Percentiles rank a stretch among this genome's conserved stretches.
Conservation (phyloP, 208 protist genomes). For the Leishmania major region DNA sequence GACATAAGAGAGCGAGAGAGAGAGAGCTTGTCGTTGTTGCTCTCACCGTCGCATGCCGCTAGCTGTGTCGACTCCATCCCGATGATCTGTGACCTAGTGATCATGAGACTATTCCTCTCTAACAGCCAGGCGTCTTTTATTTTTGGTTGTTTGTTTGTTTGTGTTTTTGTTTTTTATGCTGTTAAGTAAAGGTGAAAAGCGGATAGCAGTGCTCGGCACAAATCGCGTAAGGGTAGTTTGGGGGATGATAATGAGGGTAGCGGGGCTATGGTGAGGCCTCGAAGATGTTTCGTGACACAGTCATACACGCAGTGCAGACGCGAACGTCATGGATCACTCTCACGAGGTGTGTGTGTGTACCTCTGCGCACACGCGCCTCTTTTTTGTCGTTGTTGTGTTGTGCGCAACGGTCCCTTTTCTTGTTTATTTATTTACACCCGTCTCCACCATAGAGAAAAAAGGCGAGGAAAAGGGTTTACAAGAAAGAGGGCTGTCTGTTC, state of each 20-base stretch:
- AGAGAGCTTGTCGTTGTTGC: neutral
- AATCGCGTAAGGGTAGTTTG: neutral
- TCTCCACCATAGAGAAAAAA: slow-evolving; percentile 6
- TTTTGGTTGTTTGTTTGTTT: no score
- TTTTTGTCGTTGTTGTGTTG: neutral
- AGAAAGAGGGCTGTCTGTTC: neutral
- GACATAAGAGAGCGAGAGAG: neutral
- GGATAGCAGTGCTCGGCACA: neutral
- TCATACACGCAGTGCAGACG: neutral
- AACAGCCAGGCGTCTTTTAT: neutral
- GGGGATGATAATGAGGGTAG: neutral
- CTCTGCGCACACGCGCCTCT: slow-evolving; percentile 11
- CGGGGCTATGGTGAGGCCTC: neutral
- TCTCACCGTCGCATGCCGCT: neutral
- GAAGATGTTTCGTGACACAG: neutral
- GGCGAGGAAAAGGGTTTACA: neutral
- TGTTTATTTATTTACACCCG: neutral
- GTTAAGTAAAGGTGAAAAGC: neutral
- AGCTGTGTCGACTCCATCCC: neutral
- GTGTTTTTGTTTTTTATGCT: neutral
- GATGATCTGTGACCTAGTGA: neutral
- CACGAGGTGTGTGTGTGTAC: neutral
- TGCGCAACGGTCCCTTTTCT: neutral
- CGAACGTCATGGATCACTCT: neutral
- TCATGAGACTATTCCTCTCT: neutral